Conservation (phyloP, 495 filamentous ascomycete genomes). For the Letharia lupina region DNA sequence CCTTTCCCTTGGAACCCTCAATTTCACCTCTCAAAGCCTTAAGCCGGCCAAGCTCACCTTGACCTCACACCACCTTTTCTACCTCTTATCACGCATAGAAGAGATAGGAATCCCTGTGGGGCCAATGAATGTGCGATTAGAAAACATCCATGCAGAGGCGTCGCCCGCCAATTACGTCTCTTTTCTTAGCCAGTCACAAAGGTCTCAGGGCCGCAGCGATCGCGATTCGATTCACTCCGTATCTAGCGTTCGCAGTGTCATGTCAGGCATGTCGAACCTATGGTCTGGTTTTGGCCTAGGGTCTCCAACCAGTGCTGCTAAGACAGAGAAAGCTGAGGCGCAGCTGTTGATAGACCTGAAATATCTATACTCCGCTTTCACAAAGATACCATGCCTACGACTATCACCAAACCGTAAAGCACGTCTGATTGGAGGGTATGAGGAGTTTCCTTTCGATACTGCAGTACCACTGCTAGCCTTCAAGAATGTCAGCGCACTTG, state of each 20-base stretch:
- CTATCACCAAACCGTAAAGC: conserved; percentile 85
- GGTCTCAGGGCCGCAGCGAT: conserved; percentile 69
- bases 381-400: conserved; percentile 88
- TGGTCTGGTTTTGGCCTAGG: conserved; percentile 83
- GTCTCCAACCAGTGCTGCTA: conserved; percentile 63
- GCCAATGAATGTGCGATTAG: conserved; percentile 89
- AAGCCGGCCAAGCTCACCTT: conserved; percentile 88
- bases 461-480: conserved; percentile 93
- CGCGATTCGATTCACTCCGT: conserved; percentile 88
- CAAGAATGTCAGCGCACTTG: conserved; percentile 88
- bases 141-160: conserved; percentile 84
- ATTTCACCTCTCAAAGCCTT: conserved; percentile 70
- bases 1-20: conserved; percentile 74
- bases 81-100: conserved; percentile 88
- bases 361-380: conserved; percentile 96
- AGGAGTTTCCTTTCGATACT: conserved; percentile 97
- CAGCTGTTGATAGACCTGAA: conserved; percentile 78
- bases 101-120: conserved; percentile 83
- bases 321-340: conserved; percentile 78
- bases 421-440: conserved; percentile 79
- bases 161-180: conserved; percentile 91
- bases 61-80: conserved; percentile 97
- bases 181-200: conserved; percentile 73
- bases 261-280: conserved; percentile 87
- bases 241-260: conserved; percentile 91